phyloP scores from a whole-genome alignment of 768 basidiomycete genomes.

The Podaxis sp. region DNA sequence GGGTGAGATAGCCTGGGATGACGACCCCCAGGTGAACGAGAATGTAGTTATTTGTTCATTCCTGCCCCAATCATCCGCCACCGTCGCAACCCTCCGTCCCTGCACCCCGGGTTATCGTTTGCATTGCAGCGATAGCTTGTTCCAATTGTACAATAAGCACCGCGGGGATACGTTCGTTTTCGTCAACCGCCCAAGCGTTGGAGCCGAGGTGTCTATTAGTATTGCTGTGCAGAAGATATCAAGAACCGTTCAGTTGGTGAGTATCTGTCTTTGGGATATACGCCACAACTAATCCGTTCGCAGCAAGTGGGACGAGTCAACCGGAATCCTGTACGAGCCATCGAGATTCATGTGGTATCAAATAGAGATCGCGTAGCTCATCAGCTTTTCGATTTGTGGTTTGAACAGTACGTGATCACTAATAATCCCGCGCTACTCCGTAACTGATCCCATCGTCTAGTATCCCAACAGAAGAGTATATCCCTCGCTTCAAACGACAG shows the following conservation, averaged over 20 bases:
- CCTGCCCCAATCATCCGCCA: slow-evolving; percentile 45
- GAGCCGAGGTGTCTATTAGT: slow-evolving; percentile 47
- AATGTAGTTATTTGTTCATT: slow-evolving; percentile 63
- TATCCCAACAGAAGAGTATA: slow-evolving; percentile 40
- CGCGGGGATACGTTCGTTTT: slow-evolving; percentile 55
- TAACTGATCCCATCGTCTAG: slow-evolving; percentile 21
- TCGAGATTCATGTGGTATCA: slow-evolving; percentile 68
- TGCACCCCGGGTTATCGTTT: slow-evolving; percentile 52
- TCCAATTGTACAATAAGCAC: slow-evolving; percentile 57
- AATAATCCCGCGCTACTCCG: not conserved
- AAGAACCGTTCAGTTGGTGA: slow-evolving; percentile 43
- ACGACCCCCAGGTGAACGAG: slow-evolving; percentile 52
- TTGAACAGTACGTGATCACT: slow-evolving; percentile 50
- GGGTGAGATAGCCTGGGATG: slow-evolving; percentile 53
- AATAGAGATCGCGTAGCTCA: slow-evolving; percentile 64
- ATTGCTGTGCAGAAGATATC: slow-evolving; percentile 65
- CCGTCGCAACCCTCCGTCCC: slow-evolving; percentile 43
- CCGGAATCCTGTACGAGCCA: slow-evolving; percentile 42
- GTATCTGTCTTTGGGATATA: slow-evolving; percentile 5
- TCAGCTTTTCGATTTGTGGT: slow-evolving; percentile 64
- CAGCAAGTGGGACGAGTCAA: slow-evolving; percentile 62
- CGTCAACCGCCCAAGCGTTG: slow-evolving; percentile 40
- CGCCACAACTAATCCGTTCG: not conserved
- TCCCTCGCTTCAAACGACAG: slow-evolving; percentile 43
- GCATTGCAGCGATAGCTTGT: slow-evolving; percentile 47